Evolutionary conservation across 148 eudicot species (phyloP).

Genomic region (Rhododendron griersonianum): DNA sequence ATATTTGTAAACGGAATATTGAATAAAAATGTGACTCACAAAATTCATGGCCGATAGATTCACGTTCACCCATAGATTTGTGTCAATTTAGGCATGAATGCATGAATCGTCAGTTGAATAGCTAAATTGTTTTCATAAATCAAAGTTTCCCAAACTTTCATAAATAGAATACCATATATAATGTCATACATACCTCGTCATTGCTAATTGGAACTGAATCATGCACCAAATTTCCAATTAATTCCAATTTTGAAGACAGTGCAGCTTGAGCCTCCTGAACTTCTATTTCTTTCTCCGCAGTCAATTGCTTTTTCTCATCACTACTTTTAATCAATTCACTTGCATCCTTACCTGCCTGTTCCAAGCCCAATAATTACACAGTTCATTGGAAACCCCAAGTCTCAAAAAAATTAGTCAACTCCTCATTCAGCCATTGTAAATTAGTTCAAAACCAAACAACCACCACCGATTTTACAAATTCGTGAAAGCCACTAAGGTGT

Average conservation of each 20-base stretch:
- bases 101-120: not conserved
- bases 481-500: not conserved
- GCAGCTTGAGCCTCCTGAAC: constrained; percentile 60
- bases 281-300: constrained; percentile 51
- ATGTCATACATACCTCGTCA: constrained; percentile 61
- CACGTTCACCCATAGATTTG: not conserved
- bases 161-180: not conserved
- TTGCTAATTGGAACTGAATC: constrained; percentile 80
- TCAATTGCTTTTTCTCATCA: constrained; percentile 58
- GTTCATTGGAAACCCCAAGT: not conserved
- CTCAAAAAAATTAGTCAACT: not conserved
- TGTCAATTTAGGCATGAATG: not conserved
- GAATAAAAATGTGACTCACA: not conserved
- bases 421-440: not conserved
- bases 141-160: not conserved
- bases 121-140: not conserved
- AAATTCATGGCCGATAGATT: not conserved
- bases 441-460: not conserved
- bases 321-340: constrained; percentile 50
- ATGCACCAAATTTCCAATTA: constrained; percentile 86
- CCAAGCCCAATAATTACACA: not conserved
- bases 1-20: not conserved
- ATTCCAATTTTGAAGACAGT: constrained; percentile 51
- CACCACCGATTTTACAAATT: not conserved
- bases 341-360: constrained; percentile 67